Conservation (phyloP, 2,329 filamentous ascomycete species). For the Biscogniauxia mediterranea region DNA sequence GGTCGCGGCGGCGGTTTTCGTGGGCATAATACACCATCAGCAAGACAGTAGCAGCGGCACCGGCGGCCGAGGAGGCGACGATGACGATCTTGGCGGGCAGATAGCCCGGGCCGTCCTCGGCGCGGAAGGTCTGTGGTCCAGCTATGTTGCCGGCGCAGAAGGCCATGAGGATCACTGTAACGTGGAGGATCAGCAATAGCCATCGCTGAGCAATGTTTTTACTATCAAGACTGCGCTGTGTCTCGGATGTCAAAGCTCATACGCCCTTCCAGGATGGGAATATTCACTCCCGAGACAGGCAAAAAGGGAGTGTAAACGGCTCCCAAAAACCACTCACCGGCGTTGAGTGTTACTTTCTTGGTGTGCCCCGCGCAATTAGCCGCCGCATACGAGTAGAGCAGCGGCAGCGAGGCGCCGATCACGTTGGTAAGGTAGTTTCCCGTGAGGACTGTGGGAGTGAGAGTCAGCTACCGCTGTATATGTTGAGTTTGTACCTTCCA, state of each 20-base stretch:
- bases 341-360: conserved; percentile 52
- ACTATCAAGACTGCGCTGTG: no score
- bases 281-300: no score
- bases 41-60: conserved; percentile 39
- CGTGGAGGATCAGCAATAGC: no score
- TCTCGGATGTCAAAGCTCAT: no score
- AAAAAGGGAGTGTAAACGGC: no score
- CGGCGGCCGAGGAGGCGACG: conserved; percentile 41
- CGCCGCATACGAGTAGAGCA: conserved; percentile 33
- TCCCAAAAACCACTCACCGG: conserved; percentile 14
- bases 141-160: conserved; percentile 42
- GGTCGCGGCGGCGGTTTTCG: conserved; percentile 41
- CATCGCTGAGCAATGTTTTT: no score
- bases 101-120: conserved; percentile 35
- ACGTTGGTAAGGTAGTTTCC: conserved; percentile 45
- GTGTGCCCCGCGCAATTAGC: conserved; percentile 48
- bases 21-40: conserved; percentile 51
- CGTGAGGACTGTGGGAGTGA: conserved; percentile 29
- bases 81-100: conserved; percentile 43
- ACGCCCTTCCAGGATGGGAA: no score
- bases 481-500: no score
- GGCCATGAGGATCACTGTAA: conserved; percentile 38
- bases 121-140: conserved; percentile 38
- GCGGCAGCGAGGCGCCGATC: conserved; percentile 41
- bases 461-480: no score